These are phyloP conservation scores for Cordyceps sp. DNA, from an alignment of 2,329 filamentous ascomycete species.

Conservation along the genomic window DNA sequence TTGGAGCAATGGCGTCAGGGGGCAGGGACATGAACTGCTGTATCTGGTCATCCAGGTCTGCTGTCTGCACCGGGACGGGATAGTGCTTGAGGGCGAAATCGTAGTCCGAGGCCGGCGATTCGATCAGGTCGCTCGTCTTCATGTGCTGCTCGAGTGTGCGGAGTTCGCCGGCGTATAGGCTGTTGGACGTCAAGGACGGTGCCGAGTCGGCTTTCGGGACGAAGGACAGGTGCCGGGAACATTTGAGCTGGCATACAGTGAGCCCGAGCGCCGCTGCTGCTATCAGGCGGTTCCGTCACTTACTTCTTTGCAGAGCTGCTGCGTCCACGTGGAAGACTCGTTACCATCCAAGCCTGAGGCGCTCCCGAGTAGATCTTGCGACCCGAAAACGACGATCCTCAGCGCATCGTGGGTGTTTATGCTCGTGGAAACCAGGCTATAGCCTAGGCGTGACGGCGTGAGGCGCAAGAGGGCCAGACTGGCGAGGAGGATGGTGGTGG, in stretches of 20 bases:
- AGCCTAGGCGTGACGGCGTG: too few species aligned
- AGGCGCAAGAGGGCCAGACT: slow-evolving; percentile 12
- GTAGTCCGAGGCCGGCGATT: slow-evolving; percentile 24
- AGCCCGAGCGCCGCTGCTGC: neutral
- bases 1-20: slow-evolving; percentile 14
- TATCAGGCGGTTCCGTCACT: slow-evolving; percentile 2
- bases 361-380: slow-evolving; percentile 27
- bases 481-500: slow-evolving; percentile 9
- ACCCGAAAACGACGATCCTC: slow-evolving; percentile 34
- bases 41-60: slow-evolving; percentile 28
- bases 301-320: slow-evolving; percentile 30
- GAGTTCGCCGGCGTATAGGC: slow-evolving; percentile 27
- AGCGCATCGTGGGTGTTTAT: too few species aligned
- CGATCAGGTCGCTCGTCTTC: slow-evolving; percentile 12
- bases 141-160: slow-evolving; percentile 19
- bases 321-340: slow-evolving; percentile 26
- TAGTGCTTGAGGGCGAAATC: slow-evolving; percentile 25
- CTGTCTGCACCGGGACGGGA: slow-evolving; percentile 18
- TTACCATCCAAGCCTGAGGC: slow-evolving; percentile 10
- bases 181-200: slow-evolving; percentile 34
- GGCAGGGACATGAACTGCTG: slow-evolving; percentile 25
- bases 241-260: slow-evolving; percentile 22
- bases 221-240: slow-evolving; percentile 27
- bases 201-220: slow-evolving; percentile 25
- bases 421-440: too few species aligned